Evolutionary conservation across 345 rosid genomes (phyloP).

Genomic region (Arabidopsis arenosa): DNA sequence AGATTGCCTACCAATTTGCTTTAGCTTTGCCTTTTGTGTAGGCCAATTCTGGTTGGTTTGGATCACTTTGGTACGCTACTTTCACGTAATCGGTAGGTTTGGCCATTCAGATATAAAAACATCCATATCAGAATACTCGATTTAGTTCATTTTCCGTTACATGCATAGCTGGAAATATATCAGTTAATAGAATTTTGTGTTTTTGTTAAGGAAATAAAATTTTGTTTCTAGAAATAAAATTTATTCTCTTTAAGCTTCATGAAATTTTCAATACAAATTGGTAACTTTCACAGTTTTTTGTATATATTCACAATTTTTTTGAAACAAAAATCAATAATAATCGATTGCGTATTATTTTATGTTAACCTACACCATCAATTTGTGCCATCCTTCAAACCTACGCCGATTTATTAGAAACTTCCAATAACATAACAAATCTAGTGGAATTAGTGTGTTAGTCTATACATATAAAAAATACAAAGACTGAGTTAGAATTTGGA

Average conservation of each 20-base stretch:
- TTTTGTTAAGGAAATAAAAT: neutral
- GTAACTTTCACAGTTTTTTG: neutral
- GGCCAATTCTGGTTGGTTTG: conserved; percentile 42
- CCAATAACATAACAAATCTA: neutral
- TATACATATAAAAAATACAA: neutral
- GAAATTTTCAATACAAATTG: neutral
- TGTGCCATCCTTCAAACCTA: neutral
- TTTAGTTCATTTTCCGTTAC: neutral
- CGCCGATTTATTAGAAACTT: neutral
- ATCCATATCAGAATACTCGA: conserved; percentile 26
- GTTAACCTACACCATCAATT: neutral
- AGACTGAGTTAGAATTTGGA: neutral
- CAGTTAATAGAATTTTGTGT: neutral
- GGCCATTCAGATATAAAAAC: conserved; percentile 37
- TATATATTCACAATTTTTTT: neutral
- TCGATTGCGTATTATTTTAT: neutral
- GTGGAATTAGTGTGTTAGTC: neutral
- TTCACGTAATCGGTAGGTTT: conserved; percentile 38
- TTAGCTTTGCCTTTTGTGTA: conserved; percentile 33
- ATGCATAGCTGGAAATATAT: neutral
- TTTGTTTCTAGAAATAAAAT: neutral
- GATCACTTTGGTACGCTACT: conserved; percentile 33
- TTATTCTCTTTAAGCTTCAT: neutral
- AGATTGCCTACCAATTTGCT: conserved; percentile 30
- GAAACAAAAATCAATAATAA: neutral